These are phyloP conservation scores for Quercus phellos DNA, from an alignment of 331 rosid genomes.

Conservation along the genomic window DNA sequence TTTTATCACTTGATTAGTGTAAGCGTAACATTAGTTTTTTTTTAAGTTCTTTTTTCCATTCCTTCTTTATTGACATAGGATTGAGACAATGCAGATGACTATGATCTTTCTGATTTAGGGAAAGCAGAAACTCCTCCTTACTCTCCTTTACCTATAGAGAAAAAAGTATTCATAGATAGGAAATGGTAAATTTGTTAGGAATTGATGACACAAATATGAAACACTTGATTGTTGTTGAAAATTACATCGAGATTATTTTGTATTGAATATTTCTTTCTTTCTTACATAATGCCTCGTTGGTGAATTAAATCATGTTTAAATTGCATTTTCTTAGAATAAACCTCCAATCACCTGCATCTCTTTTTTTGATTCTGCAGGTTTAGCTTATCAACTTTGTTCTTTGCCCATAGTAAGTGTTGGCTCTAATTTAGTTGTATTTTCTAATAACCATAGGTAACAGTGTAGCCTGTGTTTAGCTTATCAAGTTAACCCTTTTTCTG, in stretches of 20 bases:
- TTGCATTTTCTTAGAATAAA: not conserved
- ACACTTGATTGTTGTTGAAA: not conserved
- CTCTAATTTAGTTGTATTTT: not conserved
- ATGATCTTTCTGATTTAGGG: not conserved
- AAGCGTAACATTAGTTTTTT: not conserved
- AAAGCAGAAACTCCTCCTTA: not conserved
- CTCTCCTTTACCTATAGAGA: not conserved
- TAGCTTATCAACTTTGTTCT: conserved; percentile 81
- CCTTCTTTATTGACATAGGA: not conserved
- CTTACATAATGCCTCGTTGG: not conserved
- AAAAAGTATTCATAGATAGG: not conserved
- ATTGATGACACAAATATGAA: not conserved
- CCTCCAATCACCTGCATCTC: not conserved
- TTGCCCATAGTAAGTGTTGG: conserved; percentile 62
- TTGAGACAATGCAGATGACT: not conserved
- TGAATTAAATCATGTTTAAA: not conserved
- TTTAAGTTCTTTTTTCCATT: conserved; percentile 14
- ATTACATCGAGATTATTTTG: not conserved
- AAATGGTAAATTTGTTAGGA: not conserved
- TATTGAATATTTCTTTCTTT: not conserved
- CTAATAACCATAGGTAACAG: not conserved
- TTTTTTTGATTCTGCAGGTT: conserved; percentile 54
- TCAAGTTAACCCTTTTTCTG: not conserved
- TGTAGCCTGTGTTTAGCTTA: conserved; percentile 19
- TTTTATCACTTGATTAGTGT: not conserved